Conservation (phyloP, 306 rosid genomes). For the Erythrophleum fordii region DNA sequence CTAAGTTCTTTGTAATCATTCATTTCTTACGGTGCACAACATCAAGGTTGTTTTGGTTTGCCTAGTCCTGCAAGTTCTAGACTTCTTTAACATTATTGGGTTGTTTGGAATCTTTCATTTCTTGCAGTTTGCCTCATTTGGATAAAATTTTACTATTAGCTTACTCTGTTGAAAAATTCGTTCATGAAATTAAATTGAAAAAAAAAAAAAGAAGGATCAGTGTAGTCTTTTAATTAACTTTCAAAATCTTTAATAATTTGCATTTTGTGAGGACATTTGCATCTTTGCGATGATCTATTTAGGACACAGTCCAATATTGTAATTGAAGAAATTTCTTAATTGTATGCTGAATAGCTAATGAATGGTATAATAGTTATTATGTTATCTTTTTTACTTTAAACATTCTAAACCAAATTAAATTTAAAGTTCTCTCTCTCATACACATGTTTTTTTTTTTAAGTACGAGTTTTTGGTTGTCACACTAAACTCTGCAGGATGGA, state of each 20-base stretch:
- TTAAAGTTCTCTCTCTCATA: neutral
- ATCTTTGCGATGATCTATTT: neutral
- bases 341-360: neutral
- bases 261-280: conserved; percentile 28
- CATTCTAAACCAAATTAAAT: neutral
- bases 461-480: neutral
- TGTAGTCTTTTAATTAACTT: conserved; percentile 15
- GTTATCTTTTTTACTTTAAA: conserved; percentile 2
- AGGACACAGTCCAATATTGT: neutral
- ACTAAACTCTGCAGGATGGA: neutral
- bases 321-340: neutral
- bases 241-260: neutral
- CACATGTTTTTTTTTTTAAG: neutral
- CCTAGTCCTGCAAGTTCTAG: neutral
- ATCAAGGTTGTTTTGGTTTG: neutral
- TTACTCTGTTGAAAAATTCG: neutral
- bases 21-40: neutral
- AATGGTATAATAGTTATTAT: neutral
- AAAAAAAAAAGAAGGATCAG: neutral
- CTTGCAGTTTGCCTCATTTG: neutral
- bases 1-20: neutral
- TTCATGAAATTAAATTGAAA: too few species aligned
- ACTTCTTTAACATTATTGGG: neutral
- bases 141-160: neutral
- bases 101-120: neutral